Conservation (phyloP, 2,329 filamentous ascomycete genomes). For the Fusarium nematophilum region DNA sequence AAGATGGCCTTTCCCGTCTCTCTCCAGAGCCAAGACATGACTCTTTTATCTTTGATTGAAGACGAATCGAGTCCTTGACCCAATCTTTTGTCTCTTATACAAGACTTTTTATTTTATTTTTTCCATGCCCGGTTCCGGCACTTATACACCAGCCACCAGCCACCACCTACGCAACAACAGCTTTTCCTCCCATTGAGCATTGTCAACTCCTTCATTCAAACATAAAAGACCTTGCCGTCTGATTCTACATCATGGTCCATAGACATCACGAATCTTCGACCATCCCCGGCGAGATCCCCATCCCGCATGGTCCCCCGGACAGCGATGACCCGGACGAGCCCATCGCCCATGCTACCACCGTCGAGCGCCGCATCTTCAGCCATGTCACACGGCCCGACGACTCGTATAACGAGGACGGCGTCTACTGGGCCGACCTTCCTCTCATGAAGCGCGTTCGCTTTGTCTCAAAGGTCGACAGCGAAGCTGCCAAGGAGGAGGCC, state of each 20-base stretch:
- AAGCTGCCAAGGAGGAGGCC: conserved; percentile 77
- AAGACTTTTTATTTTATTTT: conserved; percentile 24
- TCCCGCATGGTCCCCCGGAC: conserved; percentile 61
- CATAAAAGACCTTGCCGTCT: not conserved
- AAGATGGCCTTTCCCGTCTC: conserved; percentile 1
- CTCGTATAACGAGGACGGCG: conserved; percentile 82
- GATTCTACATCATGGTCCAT: conserved; percentile 40
- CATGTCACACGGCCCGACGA: conserved; percentile 89
- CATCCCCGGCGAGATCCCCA: conserved; percentile 63
- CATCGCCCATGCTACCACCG: conserved; percentile 56
- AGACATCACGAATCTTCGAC: conserved; percentile 50
- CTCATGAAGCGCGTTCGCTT: conserved; percentile 77
- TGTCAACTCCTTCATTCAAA: conserved; percentile 1
- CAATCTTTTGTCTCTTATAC: conserved; percentile 22
- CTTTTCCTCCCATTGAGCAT: conserved; percentile 1
- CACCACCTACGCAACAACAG: conserved; percentile 7
- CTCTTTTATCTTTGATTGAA: conserved; percentile 12
- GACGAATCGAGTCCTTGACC: conserved; percentile 6
- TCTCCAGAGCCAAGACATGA: conserved; percentile 21
- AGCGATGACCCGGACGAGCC: conserved; percentile 63
- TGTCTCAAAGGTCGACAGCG: conserved; percentile 77
- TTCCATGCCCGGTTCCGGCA: conserved; percentile 6
- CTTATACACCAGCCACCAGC: not conserved
- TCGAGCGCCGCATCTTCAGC: conserved; percentile 75
- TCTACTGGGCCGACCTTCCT: conserved; percentile 93